These are phyloP conservation scores for Schoenoplectus tabernaemontani DNA, from an alignment of 202 grass and related monocot species.

Conservation along the genomic window DNA sequence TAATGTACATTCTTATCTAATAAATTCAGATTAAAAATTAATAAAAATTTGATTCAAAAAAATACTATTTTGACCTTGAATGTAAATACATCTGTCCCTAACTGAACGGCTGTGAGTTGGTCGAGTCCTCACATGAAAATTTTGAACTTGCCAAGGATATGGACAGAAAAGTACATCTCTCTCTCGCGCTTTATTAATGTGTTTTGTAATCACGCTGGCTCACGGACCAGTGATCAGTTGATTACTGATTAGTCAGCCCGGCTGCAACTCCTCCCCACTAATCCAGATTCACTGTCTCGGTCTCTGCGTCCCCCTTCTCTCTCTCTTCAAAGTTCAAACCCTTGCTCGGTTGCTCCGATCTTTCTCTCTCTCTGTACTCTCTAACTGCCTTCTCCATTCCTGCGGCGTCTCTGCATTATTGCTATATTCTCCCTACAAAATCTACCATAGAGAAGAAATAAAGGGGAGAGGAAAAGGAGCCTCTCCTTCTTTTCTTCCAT, in stretches of 20 bases:
- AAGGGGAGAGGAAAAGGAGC: neutral
- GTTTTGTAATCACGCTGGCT: slow-evolving; percentile 14
- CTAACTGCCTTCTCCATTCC: neutral
- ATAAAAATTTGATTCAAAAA: too few species aligned
- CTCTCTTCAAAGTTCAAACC: slow-evolving; percentile 10
- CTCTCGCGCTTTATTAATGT: neutral
- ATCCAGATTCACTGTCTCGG: slow-evolving; percentile 38
- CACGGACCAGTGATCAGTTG: slow-evolving; percentile 14
- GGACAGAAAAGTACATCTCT: neutral
- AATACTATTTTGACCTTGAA: too few species aligned
- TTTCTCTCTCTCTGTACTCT: neutral
- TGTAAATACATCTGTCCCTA: too few species aligned
- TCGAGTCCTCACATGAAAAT: neutral
- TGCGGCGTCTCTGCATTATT: neutral
- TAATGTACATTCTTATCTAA: too few species aligned
- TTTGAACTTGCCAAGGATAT: neutral
- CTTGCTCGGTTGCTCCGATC: slow-evolving; percentile 12
- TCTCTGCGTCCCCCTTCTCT: neutral
- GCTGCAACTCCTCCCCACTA: slow-evolving; percentile 33
- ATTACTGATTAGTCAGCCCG: slow-evolving; percentile 19
- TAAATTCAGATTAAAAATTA: too few species aligned
- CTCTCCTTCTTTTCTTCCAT: slow-evolving; percentile 20
- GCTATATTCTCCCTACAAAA: neutral
- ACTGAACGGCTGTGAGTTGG: too few species aligned
- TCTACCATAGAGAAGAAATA: neutral